A percentile compares a stretch with the other conserved stretches of the same genome.
These are phyloP conservation scores for Ogataea methylovora DNA, from an alignment of 805 yeast species.

Conservation along the genomic window DNA sequence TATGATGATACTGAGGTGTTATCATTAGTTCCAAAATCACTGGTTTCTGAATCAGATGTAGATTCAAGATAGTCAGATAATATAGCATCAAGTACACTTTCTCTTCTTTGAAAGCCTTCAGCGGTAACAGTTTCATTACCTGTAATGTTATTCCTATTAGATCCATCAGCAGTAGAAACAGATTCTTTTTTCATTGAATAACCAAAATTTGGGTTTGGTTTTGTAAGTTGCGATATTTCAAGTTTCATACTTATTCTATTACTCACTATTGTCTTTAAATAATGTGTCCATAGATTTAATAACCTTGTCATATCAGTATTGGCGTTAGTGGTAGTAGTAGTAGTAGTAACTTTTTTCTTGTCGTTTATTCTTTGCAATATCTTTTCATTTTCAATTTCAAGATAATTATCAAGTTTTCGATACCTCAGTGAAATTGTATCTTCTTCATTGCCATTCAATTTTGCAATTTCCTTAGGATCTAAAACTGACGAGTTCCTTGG, in stretches of 20 bases:
- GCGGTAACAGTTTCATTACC: neutral
- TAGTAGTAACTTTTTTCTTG: neutral
- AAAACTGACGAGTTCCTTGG: no score
- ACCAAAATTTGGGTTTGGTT: neutral
- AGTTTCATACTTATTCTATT: conserved; percentile 22
- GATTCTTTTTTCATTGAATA: neutral
- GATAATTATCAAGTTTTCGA: conserved; percentile 2
- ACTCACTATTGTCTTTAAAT: conserved; percentile 15
- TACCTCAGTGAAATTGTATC: neutral
- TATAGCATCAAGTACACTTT: conserved; percentile 12
- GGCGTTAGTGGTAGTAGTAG: neutral
- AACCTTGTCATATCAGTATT: conserved; percentile 2
- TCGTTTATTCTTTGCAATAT: neutral
- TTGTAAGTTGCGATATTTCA: conserved; percentile 11
- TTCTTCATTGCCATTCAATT: neutral
- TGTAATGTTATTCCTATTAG: neutral
- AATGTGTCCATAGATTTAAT: conserved; percentile 20
- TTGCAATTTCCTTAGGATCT: conserved; percentile 1
- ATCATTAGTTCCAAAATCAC: conserved; percentile 3
- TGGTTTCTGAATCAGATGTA: conserved; percentile 4
- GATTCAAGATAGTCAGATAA: conserved; percentile 10
- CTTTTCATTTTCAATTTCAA: conserved; percentile 1
- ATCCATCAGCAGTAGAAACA: neutral
- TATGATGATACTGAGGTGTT: conserved; percentile 8
- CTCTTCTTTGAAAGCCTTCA: conserved; percentile 2